Base-by-base conservation (phyloP, 768 basidiomycete genomes). In the Hemileccinum rubropunctum region DNA sequence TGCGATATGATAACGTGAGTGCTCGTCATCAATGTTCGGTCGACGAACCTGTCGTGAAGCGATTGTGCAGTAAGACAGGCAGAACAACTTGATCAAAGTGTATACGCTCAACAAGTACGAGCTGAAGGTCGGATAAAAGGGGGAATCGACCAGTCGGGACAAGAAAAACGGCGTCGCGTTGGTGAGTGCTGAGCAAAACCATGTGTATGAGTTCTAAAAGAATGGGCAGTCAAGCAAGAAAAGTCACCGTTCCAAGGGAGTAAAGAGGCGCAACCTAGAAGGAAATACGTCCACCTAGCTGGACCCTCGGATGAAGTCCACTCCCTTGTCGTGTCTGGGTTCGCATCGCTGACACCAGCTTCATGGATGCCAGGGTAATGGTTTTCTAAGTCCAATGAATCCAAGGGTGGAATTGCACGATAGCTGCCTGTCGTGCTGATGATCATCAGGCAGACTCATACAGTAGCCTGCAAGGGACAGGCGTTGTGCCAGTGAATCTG, bases 81-180 rank as follows among this genome's bases (percentile, higher is more conserved):
- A 84, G 30, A 78, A 48, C 53, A 94, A 80, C 60, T 86, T 87
- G 8, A 80, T 71, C 15, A 79, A 71, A 4, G 84, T 90, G 59
- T 76, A 84, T 1, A 76, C 68, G 4, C 77, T 76, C 7, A 83
- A 77, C 34, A 88, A 70, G 58, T 83, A 86, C 11, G 84, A 88
- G 42, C 76, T 71, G 52, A 88, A 84, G 6, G 78, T 77, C 10
- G 75, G 64, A 51, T 75, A 71, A 17, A 85, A 54, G 0, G 79
- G 62, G 1, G 87, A 84, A n/a, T 74, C 76, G 10, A 73, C 74
- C 33, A 93, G 67, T 47, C 88, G 76, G 1, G 86, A 80, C 21
- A 85, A 64, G 62, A 94, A 88, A 66, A 84, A 89, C 0, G 91
- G 88, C 47, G 82, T 83, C 0, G 88, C 88, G n/a, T 88, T 94